Conservation (phyloP, 108 stramenopile genomes). For the Chaetoceros muelleri region DNA sequence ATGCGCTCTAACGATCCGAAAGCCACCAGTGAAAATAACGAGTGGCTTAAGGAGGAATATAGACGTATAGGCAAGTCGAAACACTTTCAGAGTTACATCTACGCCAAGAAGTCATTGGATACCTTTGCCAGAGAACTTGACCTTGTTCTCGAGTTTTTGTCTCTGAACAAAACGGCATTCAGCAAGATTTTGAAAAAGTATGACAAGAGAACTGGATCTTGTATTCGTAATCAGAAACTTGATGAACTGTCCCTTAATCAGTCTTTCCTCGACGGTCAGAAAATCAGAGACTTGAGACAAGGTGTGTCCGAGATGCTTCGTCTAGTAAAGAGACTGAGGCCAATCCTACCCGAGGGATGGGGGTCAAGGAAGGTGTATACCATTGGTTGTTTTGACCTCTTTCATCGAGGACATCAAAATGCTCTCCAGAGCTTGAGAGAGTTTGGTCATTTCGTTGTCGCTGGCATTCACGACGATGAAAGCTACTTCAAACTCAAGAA, state of each 20-base stretch:
- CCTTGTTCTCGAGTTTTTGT: slow-evolving; percentile 39
- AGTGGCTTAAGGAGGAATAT: slow-evolving; percentile 36
- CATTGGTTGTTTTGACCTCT: slow-evolving; percentile 55
- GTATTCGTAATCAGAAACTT: slow-evolving; percentile 37
- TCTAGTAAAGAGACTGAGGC: slow-evolving; percentile 30
- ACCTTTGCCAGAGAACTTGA: slow-evolving; percentile 26
- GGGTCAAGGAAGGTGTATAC: slow-evolving; percentile 52
- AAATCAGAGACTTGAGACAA: slow-evolving; percentile 13
- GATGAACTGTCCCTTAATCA: slow-evolving; percentile 22
- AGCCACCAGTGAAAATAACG: slow-evolving; percentile 8
- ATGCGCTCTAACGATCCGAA: neutral
- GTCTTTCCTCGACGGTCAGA: slow-evolving; percentile 34
- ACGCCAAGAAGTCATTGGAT: slow-evolving; percentile 37
- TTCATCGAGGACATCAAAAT: slow-evolving; percentile 52
- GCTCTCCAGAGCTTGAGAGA: slow-evolving; percentile 39
- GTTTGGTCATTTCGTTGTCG: slow-evolving; percentile 42
- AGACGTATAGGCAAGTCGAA: slow-evolving; percentile 26
- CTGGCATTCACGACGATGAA: slow-evolving; percentile 51
- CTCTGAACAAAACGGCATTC: slow-evolving; percentile 47
- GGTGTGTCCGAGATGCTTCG: slow-evolving; percentile 15
- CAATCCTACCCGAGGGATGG: slow-evolving; percentile 41
- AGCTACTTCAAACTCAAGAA: slow-evolving; percentile 50
- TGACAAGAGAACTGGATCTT: slow-evolving; percentile 40
- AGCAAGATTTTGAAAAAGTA: slow-evolving; percentile 59
- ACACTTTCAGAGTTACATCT: slow-evolving; percentile 43